Base-by-base conservation (phyloP, 2,329 filamentous ascomycete species). In the Aureobasidium sp. region DNA sequence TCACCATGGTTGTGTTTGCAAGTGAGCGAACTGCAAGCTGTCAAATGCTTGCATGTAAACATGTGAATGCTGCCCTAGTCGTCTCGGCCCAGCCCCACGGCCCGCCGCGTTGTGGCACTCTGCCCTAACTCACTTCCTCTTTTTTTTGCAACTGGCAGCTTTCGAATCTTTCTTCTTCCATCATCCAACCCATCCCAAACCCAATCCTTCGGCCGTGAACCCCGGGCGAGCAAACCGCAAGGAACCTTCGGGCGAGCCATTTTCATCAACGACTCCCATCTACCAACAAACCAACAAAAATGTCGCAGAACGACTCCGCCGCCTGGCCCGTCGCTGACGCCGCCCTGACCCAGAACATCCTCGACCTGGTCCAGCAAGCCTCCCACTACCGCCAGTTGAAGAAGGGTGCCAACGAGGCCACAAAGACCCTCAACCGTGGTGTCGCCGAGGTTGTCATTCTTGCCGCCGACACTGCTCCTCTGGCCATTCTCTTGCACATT, bases 391-490 rank as follows among this genome's bases (percentile, higher is more conserved):
- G 86, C 57, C 60, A 60, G 81, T 78, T 92, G 67, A 94, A 94
- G 82, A 95, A 94, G 82, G 90, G 90, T 65, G 90, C 89, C 73
- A 93, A 92, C 82, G 88, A 90, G 61, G 66, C 64, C 48, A 68
- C 60, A 42, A 67, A 66, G 59, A 65, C 62, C 21, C 61, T 66
- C 45, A 66, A 66, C 58, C 59, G 64, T 21, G 92, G 93, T 78
- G 91, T 93, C 65, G 86, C 86, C 68, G 93, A 97, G 79, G 81
- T 97, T 66, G 87, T 96, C 72, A 84, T 97, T 68, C 85, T 97
- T 60, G 91, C 91, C 51, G 91, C 90, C 66, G 93, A 97, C 74
- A 94, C 91, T 69, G 83, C 85, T 62, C 92, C 92, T 45, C 82
- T 97, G 57, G 89, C 91, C 59, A 97, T 97, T 59, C 82, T 96